Evolutionary conservation across 2,329 filamentous ascomycete genomes (phyloP), one percentile per base, ranked within the genome.

Genomic region (Rosellinia necatrix): DNA sequence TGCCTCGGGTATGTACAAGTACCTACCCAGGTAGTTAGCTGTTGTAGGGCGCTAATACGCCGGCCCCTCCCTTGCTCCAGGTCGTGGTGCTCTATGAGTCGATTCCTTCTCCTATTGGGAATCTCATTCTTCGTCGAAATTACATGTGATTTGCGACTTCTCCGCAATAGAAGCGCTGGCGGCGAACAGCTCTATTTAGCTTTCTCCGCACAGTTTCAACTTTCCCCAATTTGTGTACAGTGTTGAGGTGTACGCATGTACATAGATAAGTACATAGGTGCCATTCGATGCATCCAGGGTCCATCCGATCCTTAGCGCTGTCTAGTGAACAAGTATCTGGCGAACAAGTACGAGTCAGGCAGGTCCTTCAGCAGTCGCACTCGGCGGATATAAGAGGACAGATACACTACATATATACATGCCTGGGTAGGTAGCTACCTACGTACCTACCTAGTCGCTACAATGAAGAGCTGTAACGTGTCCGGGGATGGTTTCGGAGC

Each of bases 251-350:
- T n/a, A n/a, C n/a, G n/a, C n/a, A n/a, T n/a, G n/a, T n/a, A n/a
- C n/a, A n/a, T n/a, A 60, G 44, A 37, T 19, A 15, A 34, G 29
- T 52, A 43, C 58, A 49, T 47, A 53, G 21, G 17, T n/a, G 49
- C 56, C 55, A 61, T 22, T 51, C 55, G 58, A 66, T 56, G 58
- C 59, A 64, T 61, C 49, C 57, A 64, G 58, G 62, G 58, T 62
- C 65, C 62, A 60, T 47, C 19, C 34, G 30, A 29, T 55, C 15
- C 64, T 66, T 66, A 59, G 63, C 63, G 52, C 58, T 57, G 54
- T 54, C 27, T 40, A 49, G 35, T 55, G 62, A 24, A 15, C 32
- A 17, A 42, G 24, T 8, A 6, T 42, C 12, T 15, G 19, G 19
- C 25, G 17, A 44, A 30, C n/a, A n/a, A n/a, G 25, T 44, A 30